Evolutionary conservation across 2,329 filamentous ascomycete species (phyloP).

Genomic region (Fusarium oxysporum): DNA sequence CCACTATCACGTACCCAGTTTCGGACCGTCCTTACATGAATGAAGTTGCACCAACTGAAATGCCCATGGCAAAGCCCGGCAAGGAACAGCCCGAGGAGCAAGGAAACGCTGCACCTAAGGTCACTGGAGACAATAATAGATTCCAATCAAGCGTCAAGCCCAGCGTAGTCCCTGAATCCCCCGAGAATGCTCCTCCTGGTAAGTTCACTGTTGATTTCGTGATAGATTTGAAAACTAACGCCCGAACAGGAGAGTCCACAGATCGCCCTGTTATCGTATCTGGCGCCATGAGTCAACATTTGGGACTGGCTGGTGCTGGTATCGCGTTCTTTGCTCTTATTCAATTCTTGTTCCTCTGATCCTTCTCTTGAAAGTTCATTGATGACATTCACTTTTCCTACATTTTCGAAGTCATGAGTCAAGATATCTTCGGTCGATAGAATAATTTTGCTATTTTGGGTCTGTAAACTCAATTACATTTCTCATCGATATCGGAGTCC

Average conservation of each 20-base stretch:
- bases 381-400: background rate
- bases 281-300: background rate
- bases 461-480: background rate
- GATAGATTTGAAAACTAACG: background rate
- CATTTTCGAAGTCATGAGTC: background rate
- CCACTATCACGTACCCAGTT: slow-evolving; percentile 31
- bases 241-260: background rate
- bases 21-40: slow-evolving; percentile 53
- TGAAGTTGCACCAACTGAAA: background rate
- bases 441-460: background rate
- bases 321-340: background rate
- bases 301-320: background rate
- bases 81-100: background rate
- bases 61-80: background rate
- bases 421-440: background rate
- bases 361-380: background rate
- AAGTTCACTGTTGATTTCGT: background rate
- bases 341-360: background rate
- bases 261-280: slow-evolving; percentile 20
- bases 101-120: background rate
- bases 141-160: slow-evolving; percentile 17
- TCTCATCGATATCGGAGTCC: background rate
- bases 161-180: background rate
- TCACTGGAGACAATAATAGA: background rate
- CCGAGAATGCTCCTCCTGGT: slow-evolving; percentile 4